Base-by-base conservation (phyloP, 495 filamentous ascomycete genomes). In the Penicillium maclennaniae region DNA sequence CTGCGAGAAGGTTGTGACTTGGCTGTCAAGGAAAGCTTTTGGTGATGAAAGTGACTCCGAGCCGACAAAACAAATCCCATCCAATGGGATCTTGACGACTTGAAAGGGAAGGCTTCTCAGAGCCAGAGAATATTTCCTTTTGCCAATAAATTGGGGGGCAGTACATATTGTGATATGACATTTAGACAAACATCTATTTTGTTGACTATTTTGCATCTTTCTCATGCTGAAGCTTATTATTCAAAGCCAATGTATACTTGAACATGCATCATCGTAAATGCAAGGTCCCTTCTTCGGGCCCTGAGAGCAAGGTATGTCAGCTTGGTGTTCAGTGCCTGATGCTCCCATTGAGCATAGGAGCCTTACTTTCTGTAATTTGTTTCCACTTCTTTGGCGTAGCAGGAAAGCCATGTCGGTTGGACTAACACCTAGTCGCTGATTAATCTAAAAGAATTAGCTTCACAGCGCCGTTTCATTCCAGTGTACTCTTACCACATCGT, bases 1-100 rank as follows among this genome's bases (percentile, higher is more conserved):
- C 15, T 58, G 55, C 41, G 50, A n/a, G n/a, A 58, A 7, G 17
- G n/a, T 44, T 7, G 43, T 58, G n/a, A 36, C 41, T 28, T 54
- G 55, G 55, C 14, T 54, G 1, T 28, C 45, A 9, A 50, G 42
- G n/a, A 44, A 49, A 19, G 55, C 42, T 4, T 54, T 53, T 17
- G 55, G 55, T 4, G 45, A 49, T 14, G 6, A 34, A 23, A 41
- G 45, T 19, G 43, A 27, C 14, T 27, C 40, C 17, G 42, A 20
- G 3, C 20, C 20, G 9, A 26, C 19, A 4, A 49, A 48, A 23
- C 25, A 37, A 31, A 27, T 40, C 16, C n/a, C 16, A 21, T 43
- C 38, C 20, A 27, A 49, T 23, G 46, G 53, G 2, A 41, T 28
- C 21, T 41, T 43, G 41, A 23, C 27, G 1, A 12, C 27, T 31